Evolutionary conservation across 768 basidiomycete species (phyloP).

Genomic region (Asterophora parasitica): DNA sequence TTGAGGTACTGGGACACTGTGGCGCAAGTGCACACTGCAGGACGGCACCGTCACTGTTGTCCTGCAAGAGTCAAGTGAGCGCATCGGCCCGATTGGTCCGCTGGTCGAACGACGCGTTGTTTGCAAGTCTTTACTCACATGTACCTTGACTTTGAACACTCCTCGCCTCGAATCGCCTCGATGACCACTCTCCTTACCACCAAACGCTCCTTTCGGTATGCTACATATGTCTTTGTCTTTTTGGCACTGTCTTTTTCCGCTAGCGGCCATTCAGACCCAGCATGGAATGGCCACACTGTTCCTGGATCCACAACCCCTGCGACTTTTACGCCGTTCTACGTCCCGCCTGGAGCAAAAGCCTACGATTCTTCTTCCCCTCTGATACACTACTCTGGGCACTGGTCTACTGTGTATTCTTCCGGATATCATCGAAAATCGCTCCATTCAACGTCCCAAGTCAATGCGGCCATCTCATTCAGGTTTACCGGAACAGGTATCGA

Average conservation of each 20-base stretch:
- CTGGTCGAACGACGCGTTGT: too few relatives aligned
- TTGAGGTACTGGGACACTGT: too few relatives aligned
- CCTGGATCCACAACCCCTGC: conserved; percentile 41
- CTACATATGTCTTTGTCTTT: conserved; percentile 13
- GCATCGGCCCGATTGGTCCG: too few relatives aligned
- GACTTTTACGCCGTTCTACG: conserved; percentile 65
- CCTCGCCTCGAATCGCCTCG: background rate
- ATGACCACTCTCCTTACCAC: conserved; percentile 10
- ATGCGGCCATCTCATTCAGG: conserved; percentile 49
- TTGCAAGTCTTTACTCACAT: too few relatives aligned
- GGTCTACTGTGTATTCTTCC: conserved; percentile 50
- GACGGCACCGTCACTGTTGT: too few relatives aligned
- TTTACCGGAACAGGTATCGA: conserved; percentile 76
- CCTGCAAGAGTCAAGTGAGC: too few relatives aligned
- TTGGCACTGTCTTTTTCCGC: conserved; percentile 10
- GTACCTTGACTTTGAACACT: too few relatives aligned
- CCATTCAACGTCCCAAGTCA: conserved; percentile 42
- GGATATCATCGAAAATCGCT: conserved; percentile 47
- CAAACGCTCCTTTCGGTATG: conserved; percentile 6
- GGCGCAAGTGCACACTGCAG: too few relatives aligned
- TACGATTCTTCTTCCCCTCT: conserved; percentile 68
- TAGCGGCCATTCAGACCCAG: conserved; percentile 30
- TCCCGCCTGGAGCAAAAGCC: conserved; percentile 65
- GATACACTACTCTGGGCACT: conserved; percentile 56
- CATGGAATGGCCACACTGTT: conserved; percentile 67